phyloP scores from a whole-genome alignment of 2,329 filamentous ascomycete species.

The Westerdykella sp. region DNA sequence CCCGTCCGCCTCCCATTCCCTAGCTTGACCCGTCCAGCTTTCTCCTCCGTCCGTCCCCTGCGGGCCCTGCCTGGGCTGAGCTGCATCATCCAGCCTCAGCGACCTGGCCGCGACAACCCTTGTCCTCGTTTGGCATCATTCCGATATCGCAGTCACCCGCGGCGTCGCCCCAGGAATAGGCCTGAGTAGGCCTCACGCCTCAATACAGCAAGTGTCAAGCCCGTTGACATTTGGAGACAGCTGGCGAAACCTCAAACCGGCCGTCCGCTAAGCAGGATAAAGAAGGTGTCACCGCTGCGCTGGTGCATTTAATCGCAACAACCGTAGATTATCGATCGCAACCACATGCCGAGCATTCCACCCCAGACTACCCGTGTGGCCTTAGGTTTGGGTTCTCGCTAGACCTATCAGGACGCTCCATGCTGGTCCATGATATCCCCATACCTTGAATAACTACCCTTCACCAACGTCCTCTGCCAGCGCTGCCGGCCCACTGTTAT shows the following conservation, averaged over 20 bases:
- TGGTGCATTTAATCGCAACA: background rate
- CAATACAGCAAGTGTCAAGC: constrained; percentile 13
- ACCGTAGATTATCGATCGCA: background rate
- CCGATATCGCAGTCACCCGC: background rate
- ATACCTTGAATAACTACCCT: too few relatives aligned
- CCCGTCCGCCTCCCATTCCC: too few relatives aligned
- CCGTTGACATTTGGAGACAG: constrained; percentile 12
- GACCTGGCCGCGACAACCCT: background rate
- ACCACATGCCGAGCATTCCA: background rate
- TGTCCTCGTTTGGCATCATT: background rate
- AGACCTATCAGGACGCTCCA: background rate
- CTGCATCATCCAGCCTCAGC: too few relatives aligned
- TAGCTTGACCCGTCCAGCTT: too few relatives aligned
- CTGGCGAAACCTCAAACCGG: constrained; percentile 9
- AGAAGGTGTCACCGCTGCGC: constrained; percentile 25
- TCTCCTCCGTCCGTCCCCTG: too few relatives aligned
- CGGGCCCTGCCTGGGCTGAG: too few relatives aligned
- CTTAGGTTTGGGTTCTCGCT: background rate
- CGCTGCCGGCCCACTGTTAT: background rate
- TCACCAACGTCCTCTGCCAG: background rate
- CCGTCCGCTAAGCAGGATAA: constrained; percentile 17
- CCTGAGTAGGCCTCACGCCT: background rate
- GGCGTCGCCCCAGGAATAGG: background rate
- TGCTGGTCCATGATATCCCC: background rate
- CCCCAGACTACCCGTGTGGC: background rate